Evolutionary conservation across 1,284 basidiomycete genomes (phyloP).

Genomic region (Dichomitus squalens): DNA sequence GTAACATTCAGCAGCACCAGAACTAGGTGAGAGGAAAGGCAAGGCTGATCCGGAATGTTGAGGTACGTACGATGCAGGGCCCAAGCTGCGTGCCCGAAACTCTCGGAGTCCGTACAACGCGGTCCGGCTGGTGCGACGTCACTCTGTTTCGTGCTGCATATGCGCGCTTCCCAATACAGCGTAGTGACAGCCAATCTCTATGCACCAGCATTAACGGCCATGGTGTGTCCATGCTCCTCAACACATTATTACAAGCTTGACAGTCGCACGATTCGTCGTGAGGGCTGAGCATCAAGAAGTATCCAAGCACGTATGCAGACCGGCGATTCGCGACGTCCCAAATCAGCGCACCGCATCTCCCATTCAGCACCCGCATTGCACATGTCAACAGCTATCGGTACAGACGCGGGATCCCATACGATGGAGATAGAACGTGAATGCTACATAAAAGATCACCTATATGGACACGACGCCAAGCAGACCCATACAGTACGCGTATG

Average conservation of each 20-base stretch:
- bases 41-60: background rate
- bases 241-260: too few relatives aligned
- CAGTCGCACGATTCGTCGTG: too few relatives aligned
- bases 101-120: background rate
- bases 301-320: too few relatives aligned
- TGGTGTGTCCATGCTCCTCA: too few relatives aligned
- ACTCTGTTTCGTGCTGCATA: background rate
- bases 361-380: background rate
- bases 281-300: too few relatives aligned
- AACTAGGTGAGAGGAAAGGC: background rate
- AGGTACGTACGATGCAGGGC: background rate
- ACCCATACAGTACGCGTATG: background rate
- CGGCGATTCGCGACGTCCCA: too few relatives aligned
- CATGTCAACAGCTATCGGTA: conserved; percentile 12
- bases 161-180: too few relatives aligned
- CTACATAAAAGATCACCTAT: conserved; percentile 7
- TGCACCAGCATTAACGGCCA: too few relatives aligned
- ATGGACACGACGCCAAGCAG: conserved; percentile 13
- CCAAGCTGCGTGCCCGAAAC: background rate
- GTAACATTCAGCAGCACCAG: background rate
- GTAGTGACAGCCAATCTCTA: too few relatives aligned
- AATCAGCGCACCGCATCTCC: background rate
- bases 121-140: background rate
- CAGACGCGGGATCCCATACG: conserved; percentile 23
- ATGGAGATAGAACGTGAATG: conserved; percentile 25